Evolutionary conservation across 2,329 filamentous ascomycete genomes (phyloP), one percentile per base, ranked within the genome.

Genomic region (Fusarium xylarioides): DNA sequence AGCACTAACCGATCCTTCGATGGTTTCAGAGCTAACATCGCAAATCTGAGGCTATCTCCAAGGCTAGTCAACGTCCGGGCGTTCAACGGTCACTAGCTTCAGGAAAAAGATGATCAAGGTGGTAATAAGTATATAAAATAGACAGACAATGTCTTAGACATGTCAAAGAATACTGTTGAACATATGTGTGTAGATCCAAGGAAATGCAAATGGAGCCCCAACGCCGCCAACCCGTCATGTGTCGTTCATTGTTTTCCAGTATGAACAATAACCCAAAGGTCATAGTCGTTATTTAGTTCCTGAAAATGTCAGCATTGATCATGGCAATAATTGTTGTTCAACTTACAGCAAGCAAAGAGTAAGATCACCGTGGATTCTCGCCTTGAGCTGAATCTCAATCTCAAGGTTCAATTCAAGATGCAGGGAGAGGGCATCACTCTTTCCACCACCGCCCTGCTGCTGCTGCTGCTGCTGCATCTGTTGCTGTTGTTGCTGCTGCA

Each of bases 331-430:
- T 26, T 23, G 7, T 11, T n/a, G 23, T 15, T 32, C 19, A 54
- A 85, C 86, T 81, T 83, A 88, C 86, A 88, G 82, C 72, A 96
- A 86, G 72, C 91, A 91, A 72, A 96, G 83, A 28, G 93, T 95
- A 74, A 97, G 83, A 84, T 97, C 94, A 79, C 94, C 94, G 76
- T 95, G 91, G 74, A 96, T 95, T 82, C 91, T 92, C 32, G 93
- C 93, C 86, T 95, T 96, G 66, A 96, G 87, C 78, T 94, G 91
- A 70, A 96, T 93, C 82, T 96, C 93, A 59, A 95, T 87, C 75
- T 96, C 93, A 63, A 96, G 85, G 81, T 96, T 95, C 69, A 95
- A 86, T 78, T 95, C 93, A 30, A 95, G 84, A 53, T 91, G 88
- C 76, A 96, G 82, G 79, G 91, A 91, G 77, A 95, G 83, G 12